Evolutionary conservation across 768 basidiomycete genomes (phyloP).

Genomic region (Pisolithus sp.): DNA sequence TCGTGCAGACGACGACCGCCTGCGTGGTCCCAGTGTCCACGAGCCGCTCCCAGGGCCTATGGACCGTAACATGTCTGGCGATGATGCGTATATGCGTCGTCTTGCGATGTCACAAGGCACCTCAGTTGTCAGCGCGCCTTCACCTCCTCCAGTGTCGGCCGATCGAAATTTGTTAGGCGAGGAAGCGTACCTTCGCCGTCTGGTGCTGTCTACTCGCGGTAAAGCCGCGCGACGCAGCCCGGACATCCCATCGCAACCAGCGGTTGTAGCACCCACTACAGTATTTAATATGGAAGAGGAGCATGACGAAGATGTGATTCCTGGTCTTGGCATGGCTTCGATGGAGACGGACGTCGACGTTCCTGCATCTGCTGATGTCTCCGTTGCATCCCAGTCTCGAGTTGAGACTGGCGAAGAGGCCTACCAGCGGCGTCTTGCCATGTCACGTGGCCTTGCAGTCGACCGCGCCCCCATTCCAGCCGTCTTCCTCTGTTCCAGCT

Average conservation of each 20-base stretch:
- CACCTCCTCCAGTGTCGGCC: slow-evolving; percentile 31
- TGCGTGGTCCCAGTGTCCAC: slow-evolving; percentile 18
- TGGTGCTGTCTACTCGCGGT: slow-evolving; percentile 53
- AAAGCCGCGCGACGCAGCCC: slow-evolving; percentile 5
- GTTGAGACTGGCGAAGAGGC: slow-evolving; percentile 62
- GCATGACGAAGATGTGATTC: slow-evolving; percentile 19
- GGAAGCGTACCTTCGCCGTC: slow-evolving; percentile 69
- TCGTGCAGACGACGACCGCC: slow-evolving; percentile 43
- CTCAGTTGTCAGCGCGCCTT: slow-evolving; percentile 14
- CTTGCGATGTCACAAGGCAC: slow-evolving; percentile 55
- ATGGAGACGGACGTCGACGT: slow-evolving; percentile 3
- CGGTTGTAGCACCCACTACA: slow-evolving; percentile 20
- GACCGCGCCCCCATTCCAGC: slow-evolving; percentile 23
- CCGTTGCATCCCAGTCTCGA: neutral
- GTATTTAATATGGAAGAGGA: slow-evolving; percentile 1
- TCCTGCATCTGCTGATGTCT: neutral
- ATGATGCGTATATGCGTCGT: slow-evolving; percentile 76
- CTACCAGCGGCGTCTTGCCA: slow-evolving; percentile 54
- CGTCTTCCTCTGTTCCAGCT: slow-evolving; percentile 6
- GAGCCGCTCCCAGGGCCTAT: slow-evolving; percentile 31
- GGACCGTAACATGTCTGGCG: slow-evolving; percentile 55
- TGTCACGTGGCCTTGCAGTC: slow-evolving; percentile 40
- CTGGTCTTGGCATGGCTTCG: slow-evolving; percentile 11
- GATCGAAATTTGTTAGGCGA: slow-evolving; percentile 60
- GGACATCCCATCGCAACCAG: neutral